phyloP scores from a whole-genome alignment of 1,284 basidiomycete species.

The Rhodotorula sp. region DNA sequence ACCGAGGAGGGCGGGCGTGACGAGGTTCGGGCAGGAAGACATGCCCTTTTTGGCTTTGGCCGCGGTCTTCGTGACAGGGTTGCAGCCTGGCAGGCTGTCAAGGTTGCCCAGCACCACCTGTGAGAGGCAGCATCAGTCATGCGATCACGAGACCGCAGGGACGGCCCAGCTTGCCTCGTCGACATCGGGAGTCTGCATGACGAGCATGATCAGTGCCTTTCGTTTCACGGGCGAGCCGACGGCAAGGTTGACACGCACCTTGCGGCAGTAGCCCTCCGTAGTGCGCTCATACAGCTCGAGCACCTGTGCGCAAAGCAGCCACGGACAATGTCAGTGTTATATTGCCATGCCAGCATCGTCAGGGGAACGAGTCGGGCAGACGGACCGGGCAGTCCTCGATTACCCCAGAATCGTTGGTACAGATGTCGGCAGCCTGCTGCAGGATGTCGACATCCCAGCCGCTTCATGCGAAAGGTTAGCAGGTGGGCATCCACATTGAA shows the following conservation, averaged over 20 bases:
- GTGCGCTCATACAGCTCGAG: slow-evolving; percentile 27
- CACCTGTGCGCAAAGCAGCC: background rate
- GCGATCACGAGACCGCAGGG: background rate
- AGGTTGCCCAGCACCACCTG: slow-evolving; percentile 31
- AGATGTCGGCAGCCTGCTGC: slow-evolving; percentile 59
- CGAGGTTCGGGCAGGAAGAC: slow-evolving; percentile 19
- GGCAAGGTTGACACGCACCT: background rate
- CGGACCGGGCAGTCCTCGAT: slow-evolving; percentile 53
- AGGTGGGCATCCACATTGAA: no score
- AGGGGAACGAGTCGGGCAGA: background rate
- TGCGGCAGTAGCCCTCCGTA: background rate
- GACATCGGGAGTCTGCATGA: background rate
- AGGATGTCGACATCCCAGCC: slow-evolving; percentile 59
- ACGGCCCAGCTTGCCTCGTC: background rate
- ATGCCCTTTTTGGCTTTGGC: slow-evolving; percentile 30
- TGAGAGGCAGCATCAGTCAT: background rate
- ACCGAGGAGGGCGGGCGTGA: slow-evolving; percentile 9
- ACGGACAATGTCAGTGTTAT: background rate
- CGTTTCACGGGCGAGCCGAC: background rate
- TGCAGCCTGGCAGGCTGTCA: slow-evolving; percentile 46
- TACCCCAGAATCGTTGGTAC: slow-evolving; percentile 47
- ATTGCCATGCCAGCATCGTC: no score
- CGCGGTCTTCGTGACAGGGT: slow-evolving; percentile 42
- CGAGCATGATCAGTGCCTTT: background rate
- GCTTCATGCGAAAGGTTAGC: background rate